phyloP scores from a whole-genome alignment of 495 filamentous ascomycete species.

The Apiosordaria backusii region DNA sequence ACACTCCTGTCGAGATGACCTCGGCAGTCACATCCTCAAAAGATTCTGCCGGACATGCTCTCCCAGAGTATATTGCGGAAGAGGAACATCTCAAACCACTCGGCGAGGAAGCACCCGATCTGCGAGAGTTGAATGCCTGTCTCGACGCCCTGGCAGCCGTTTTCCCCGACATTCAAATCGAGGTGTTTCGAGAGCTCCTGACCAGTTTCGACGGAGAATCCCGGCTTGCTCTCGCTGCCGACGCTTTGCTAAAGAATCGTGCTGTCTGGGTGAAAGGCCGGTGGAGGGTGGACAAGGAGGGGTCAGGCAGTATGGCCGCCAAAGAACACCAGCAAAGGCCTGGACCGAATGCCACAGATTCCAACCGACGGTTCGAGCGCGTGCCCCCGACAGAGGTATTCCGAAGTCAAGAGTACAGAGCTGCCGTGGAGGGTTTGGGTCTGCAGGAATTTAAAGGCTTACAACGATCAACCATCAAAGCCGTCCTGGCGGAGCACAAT shows the following conservation, averaged over 20 bases:
- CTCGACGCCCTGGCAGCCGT: constrained; percentile 68
- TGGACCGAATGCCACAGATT: constrained; percentile 6
- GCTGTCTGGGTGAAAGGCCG: constrained; percentile 71
- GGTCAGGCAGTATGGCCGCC: background rate
- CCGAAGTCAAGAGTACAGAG: constrained; percentile 67
- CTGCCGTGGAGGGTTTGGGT: constrained; percentile 58
- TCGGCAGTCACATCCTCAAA: constrained; percentile 6
- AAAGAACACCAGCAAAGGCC: background rate
- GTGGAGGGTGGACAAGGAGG: constrained; percentile 52
- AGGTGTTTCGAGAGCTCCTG: constrained; percentile 92
- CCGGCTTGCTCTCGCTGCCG: constrained; percentile 76
- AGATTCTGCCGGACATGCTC: background rate
- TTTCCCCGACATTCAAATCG: constrained; percentile 83
- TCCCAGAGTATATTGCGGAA: constrained; percentile 44
- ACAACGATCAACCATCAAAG: constrained; percentile 74
- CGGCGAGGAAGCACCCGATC: constrained; percentile 49
- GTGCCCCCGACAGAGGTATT: constrained; percentile 71
- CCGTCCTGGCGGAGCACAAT: constrained; percentile 87
- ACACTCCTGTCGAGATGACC: constrained; percentile 1
- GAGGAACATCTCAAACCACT: constrained; percentile 41
- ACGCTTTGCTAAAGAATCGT: constrained; percentile 75
- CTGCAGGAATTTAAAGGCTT: constrained; percentile 81
- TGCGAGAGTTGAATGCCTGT: constrained; percentile 70
- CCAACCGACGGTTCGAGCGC: constrained; percentile 24
- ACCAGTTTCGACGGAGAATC: constrained; percentile 76